Conservation (phyloP, 2,329 filamentous ascomycete species). For the Dothideomycetes sp. region DNA sequence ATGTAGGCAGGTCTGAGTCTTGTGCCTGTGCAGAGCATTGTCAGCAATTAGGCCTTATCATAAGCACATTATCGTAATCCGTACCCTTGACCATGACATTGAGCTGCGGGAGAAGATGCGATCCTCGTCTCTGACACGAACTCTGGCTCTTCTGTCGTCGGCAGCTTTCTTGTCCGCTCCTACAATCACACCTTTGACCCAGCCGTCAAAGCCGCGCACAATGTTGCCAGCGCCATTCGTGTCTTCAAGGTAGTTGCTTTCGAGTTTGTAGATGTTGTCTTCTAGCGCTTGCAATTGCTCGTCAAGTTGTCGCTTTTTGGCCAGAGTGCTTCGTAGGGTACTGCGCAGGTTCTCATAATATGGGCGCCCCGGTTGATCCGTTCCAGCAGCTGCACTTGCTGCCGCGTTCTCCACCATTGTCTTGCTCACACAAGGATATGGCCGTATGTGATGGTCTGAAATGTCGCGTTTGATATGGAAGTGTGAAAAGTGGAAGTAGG, state of each 20-base stretch:
- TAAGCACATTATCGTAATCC: background rate
- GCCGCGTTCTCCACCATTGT: slow-evolving; percentile 43
- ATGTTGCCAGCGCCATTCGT: slow-evolving; percentile 83
- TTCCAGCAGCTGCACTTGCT: slow-evolving; percentile 25
- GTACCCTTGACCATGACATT: slow-evolving; percentile 28
- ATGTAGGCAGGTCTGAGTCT: slow-evolving; percentile 32
- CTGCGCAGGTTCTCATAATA: slow-evolving; percentile 66
- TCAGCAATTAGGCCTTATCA: slow-evolving; percentile 4
- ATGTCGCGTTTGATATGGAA: too few relatives aligned
- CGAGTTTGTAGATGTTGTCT: slow-evolving; percentile 73
- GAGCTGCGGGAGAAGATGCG: slow-evolving; percentile 52
- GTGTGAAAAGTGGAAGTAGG: too few relatives aligned
- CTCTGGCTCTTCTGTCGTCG: slow-evolving; percentile 57
- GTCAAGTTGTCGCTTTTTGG: slow-evolving; percentile 56
- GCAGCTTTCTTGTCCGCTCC: slow-evolving; percentile 28
- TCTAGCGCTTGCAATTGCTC: slow-evolving; percentile 47
- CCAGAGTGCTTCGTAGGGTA: slow-evolving; percentile 57
- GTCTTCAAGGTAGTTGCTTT: slow-evolving; percentile 82
- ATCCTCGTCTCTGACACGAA: slow-evolving; percentile 58
- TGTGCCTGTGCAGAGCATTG: slow-evolving; percentile 16
- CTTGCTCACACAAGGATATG: background rate
- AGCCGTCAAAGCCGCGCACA: slow-evolving; percentile 94
- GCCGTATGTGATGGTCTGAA: too few relatives aligned
- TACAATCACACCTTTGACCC: slow-evolving; percentile 72
- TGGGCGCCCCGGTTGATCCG: slow-evolving; percentile 40